Evolutionary conservation across 257 asterid species (phyloP).

Genomic region (Forsythia viridissima): DNA sequence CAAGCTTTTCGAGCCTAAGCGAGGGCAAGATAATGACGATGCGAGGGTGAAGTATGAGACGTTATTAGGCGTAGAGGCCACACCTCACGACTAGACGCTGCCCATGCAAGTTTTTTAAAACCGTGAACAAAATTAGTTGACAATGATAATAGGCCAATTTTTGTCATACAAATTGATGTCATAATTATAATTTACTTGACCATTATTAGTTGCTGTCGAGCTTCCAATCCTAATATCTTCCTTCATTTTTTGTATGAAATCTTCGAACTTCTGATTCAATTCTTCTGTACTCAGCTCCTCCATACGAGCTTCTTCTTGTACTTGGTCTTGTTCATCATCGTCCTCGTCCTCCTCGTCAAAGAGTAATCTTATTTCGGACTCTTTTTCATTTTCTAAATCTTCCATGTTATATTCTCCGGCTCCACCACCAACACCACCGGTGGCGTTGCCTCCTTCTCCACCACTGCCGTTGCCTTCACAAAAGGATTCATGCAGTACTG

Average conservation of each 20-base stretch:
- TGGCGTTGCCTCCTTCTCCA: background rate
- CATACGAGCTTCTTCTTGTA: background rate
- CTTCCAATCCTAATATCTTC: background rate
- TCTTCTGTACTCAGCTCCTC: slow-evolving; percentile 31
- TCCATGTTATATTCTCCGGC: no score
- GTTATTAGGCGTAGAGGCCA: no score
- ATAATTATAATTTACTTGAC: background rate
- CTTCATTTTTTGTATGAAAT: background rate
- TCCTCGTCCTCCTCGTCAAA: background rate
- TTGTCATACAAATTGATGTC: background rate
- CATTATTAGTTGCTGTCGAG: background rate
- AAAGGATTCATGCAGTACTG: background rate
- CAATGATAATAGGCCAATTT: background rate
- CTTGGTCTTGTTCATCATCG: background rate
- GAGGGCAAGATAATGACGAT: no score
- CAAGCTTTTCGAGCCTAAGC: no score
- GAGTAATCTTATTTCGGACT: background rate
- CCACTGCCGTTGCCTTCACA: background rate
- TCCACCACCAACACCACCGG: no score
- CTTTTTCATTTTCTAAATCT: background rate
- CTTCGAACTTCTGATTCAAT: background rate
- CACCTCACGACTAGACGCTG: no score
- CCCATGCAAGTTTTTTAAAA: no score
- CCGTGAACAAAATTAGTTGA: background rate
- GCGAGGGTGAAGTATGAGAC: no score